Conservation (phyloP, 2,329 filamentous ascomycete species). For the Trichoderma afroharzianum region DNA sequence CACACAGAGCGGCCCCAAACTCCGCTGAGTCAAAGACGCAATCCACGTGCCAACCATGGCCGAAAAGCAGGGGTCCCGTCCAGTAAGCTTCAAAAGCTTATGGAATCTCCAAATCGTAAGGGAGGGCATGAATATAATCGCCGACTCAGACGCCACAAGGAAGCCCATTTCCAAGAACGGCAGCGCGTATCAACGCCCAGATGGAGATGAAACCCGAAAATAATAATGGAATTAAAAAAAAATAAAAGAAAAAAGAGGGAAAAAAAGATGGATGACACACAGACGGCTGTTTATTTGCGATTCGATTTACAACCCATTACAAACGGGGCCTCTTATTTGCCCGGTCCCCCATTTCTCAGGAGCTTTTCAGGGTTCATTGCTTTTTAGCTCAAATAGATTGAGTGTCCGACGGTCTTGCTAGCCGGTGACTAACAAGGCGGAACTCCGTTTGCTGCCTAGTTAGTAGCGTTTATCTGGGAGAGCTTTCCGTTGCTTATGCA, state of each 20-base stretch:
- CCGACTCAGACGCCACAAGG: constrained; percentile 4
- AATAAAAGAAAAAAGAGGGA: neutral
- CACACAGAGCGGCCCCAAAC: neutral
- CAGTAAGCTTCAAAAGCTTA: constrained; percentile 8
- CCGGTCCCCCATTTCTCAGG: neutral
- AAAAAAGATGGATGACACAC: neutral
- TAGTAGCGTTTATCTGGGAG: neutral
- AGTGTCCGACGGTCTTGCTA: neutral
- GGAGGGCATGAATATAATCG: neutral
- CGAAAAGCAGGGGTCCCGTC: constrained; percentile 1
- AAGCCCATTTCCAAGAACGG: neutral
- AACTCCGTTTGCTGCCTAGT: neutral
- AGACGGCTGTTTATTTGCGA: neutral
- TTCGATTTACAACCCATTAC: neutral
- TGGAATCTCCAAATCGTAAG: neutral
- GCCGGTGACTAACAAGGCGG: neutral
- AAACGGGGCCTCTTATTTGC: neutral
- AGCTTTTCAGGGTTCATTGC: neutral
- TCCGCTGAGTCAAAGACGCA: neutral
- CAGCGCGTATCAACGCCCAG: neutral
- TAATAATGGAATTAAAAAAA: neutral
- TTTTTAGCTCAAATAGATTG: neutral
- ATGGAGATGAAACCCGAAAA: neutral
- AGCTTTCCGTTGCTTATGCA: neutral
- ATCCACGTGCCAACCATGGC: constrained; percentile 7